phyloP scores from a whole-genome alignment of 164 flowering plant genomes.

The Vitis riparia region DNA sequence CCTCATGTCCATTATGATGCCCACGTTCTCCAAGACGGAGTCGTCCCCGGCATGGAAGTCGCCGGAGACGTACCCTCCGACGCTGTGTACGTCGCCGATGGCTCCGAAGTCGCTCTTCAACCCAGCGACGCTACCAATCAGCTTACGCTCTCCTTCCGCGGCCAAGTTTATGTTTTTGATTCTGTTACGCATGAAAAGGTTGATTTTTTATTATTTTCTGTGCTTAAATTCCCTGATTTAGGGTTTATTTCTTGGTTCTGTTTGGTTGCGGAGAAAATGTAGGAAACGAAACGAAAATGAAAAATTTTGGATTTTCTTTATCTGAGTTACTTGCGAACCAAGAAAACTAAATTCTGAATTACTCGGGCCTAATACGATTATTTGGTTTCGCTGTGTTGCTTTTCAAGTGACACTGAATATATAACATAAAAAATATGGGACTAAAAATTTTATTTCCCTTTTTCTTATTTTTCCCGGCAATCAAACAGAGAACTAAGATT shows the following conservation, averaged over 20 bases:
- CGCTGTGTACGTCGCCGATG: conserved; percentile 15
- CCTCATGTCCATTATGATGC: conserved; percentile 23
- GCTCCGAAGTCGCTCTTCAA: conserved; percentile 12
- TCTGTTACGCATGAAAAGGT: conserved; percentile 65
- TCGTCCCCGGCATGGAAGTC: conserved; percentile 9
- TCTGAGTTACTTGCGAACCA: neutral
- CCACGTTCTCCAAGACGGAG: conserved; percentile 20
- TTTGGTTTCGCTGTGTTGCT: no score
- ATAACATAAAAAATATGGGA: neutral
- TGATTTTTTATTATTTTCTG: neutral
- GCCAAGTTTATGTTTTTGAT: conserved; percentile 65
- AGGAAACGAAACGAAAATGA: neutral
- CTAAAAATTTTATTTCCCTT: neutral
- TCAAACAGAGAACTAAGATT: neutral
- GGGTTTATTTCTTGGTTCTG: neutral
- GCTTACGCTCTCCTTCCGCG: conserved; percentile 63
- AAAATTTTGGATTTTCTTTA: neutral
- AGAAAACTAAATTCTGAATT: no score
- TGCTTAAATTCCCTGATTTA: neutral
- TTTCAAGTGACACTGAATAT: no score
- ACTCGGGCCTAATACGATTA: no score
- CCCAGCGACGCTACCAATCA: conserved; percentile 30
- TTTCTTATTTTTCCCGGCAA: neutral
- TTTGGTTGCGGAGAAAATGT: neutral
- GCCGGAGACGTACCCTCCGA: conserved; percentile 22